These are phyloP conservation scores for Trypanosoma avium DNA, from an alignment of 208 protist species.

Conservation along the genomic window DNA sequence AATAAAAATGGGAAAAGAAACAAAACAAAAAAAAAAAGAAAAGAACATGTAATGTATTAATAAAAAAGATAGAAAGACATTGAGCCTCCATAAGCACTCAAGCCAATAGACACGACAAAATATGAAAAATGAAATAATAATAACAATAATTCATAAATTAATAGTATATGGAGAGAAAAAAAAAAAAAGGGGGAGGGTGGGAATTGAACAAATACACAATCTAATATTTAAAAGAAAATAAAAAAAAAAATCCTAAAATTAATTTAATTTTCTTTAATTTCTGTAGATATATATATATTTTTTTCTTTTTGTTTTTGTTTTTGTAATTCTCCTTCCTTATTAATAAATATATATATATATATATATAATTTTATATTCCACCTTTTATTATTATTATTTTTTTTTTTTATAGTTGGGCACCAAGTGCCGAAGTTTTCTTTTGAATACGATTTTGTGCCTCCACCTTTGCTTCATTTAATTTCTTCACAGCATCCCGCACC, in stretches of 20 bases:
- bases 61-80: background rate
- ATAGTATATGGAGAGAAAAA: background rate
- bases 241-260: background rate
- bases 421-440: slow-evolving; percentile 51
- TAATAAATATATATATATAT: background rate
- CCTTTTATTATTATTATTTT: no score
- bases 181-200: background rate
- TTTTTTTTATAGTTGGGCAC: slow-evolving; percentile 33
- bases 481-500: slow-evolving; percentile 58
- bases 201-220: background rate
- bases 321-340: background rate
- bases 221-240: background rate
- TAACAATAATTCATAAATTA: background rate
- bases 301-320: background rate
- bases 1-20: background rate
- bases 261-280: background rate
- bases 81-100: no score
- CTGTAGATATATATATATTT: background rate
- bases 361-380: no score
- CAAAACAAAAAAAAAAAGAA: background rate
- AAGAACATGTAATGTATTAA: background rate
- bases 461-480: slow-evolving; percentile 63
- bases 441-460: slow-evolving; percentile 55
- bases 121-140: slow-evolving; percentile 18
- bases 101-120: no score